Evolutionary conservation across 106 monocot species (phyloP).

Genomic region (Platanthera zijinensis): DNA sequence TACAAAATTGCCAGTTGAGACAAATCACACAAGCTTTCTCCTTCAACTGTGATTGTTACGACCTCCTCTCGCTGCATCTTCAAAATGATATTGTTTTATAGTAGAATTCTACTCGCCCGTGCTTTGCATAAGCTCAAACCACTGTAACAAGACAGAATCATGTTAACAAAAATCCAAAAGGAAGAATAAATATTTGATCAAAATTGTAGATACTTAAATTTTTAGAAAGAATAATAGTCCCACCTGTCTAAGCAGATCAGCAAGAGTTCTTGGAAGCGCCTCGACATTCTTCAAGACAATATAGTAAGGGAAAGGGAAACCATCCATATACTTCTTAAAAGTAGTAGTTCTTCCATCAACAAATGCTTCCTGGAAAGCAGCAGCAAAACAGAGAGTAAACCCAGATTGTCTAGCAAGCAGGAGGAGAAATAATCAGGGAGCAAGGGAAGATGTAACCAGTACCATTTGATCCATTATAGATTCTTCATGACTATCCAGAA

Average conservation of each 20-base stretch:
- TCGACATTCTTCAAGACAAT: conserved; percentile 70
- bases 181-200: background rate
- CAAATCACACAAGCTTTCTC: too few relatives aligned
- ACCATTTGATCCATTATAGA: conserved; percentile 72
- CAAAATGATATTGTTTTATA: background rate
- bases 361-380: conserved; percentile 48
- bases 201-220: background rate
- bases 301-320: conserved; percentile 92
- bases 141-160: conserved; percentile 38
- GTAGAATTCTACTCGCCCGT: conserved; percentile 16
- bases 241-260: conserved; percentile 91
- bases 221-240: background rate
- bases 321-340: conserved; percentile 47
- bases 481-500: conserved; percentile 70
- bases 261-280: conserved; percentile 84
- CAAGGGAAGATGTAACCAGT: background rate
- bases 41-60: too few relatives aligned
- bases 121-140: conserved; percentile 91
- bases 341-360: conserved; percentile 40
- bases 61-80: background rate
- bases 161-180: background rate
- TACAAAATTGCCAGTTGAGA: too few relatives aligned
- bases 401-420: background rate
- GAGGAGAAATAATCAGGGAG: background rate
- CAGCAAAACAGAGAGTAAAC: background rate